Conservation (phyloP, 2,329 filamentous ascomycete genomes). For the Fusarium phyllophilum region DNA sequence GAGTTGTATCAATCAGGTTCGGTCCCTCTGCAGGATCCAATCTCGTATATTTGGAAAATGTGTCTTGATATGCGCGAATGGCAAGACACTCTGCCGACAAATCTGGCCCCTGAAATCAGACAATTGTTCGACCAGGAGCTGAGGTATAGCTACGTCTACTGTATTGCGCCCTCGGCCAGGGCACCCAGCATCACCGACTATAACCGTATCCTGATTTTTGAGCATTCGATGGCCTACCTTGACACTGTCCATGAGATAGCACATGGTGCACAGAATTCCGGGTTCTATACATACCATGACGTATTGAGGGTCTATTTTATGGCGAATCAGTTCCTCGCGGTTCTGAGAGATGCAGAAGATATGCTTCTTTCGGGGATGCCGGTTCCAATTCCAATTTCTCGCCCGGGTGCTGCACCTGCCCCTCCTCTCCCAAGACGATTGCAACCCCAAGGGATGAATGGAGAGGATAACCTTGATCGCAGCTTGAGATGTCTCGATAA, state of each 20-base stretch:
- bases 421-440: conserved; percentile 63
- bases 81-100: conserved; percentile 78
- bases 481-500: conserved; percentile 66
- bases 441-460: conserved; percentile 47
- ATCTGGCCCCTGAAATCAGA: conserved; percentile 71
- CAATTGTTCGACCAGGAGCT: conserved; percentile 88
- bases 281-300: conserved; percentile 87
- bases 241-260: conserved; percentile 77
- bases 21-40: conserved; percentile 72
- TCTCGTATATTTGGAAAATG: conserved; percentile 78
- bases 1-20: conserved; percentile 83
- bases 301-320: conserved; percentile 85
- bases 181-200: conserved; percentile 79
- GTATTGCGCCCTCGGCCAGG: conserved; percentile 81
- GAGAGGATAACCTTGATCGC: conserved; percentile 63
- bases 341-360: conserved; percentile 67
- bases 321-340: conserved; percentile 70
- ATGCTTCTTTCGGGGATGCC: conserved; percentile 63
- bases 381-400: conserved; percentile 57
- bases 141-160: conserved; percentile 90
- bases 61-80: conserved; percentile 82
- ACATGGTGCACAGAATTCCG: conserved; percentile 65
- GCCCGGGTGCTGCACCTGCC: conserved; percentile 59
- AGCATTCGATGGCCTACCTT: conserved; percentile 85
- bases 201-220: conserved; percentile 83